Evolutionary conservation across 169 alveolate genomes (phyloP), one percentile per base, ranked within the genome.

Genomic region (Cryptosporidium ryanae): DNA sequence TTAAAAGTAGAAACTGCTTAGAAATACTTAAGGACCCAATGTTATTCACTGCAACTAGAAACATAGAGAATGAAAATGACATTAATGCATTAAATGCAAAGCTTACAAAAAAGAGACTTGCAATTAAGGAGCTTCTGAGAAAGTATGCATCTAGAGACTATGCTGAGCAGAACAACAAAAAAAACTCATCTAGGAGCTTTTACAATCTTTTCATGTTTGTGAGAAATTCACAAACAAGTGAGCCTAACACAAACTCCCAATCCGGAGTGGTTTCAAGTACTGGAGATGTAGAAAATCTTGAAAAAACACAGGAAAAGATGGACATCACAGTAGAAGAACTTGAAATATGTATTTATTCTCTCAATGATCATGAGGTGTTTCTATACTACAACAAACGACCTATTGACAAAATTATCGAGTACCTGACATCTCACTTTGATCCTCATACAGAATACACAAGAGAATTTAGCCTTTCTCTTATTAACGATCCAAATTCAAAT

Each of bases 301-400:
- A 76, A 12, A 76, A 46, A 44, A 66, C 71, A 4, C 90, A 71
- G 34, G 94, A 91, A 32, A 90, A 59, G 32, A 82, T 44, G 34
- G 93, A 82, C 27, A 84, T 96, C 76, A 89, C 95, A 1, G 91
- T 90, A 23, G 98, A 95, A 81, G 97, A 95, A 91, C 93, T 96
- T 21, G 97, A 96, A 87, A 94, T 94, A 66, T 95, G 98, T 82
- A 82, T 96, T 54, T 95, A 96, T 90, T 95, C 98, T 18, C 64
- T 96, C 64, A 92, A 96, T 34, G 98, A 96, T 84, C 96, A 95
- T 90, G 93, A 94, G 32, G 87, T 76, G 12, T 76, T 76, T 65
- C 25, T 76, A 21, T 76, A 76, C 48, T 76, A 76, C 63, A 76
- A 76, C 64, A 76, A 61, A 61, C 43, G 71, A 1, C 87, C 87